Evolutionary conservation across 768 basidiomycete genomes (phyloP), one percentile per base, ranked within the genome.

Genomic region (Boletus pseudo-olivaceus): DNA sequence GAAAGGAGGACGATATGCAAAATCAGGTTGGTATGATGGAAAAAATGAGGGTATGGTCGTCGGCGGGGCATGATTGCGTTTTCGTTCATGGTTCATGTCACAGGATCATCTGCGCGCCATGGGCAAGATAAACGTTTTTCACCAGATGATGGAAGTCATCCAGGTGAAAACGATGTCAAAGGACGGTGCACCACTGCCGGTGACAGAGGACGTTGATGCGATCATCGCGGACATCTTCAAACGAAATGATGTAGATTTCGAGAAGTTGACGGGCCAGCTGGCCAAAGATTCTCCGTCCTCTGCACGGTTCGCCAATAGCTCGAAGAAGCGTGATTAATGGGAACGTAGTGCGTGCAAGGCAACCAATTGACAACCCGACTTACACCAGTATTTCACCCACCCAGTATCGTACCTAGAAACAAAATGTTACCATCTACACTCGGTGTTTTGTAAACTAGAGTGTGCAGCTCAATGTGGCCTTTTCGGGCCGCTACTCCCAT

Each of bases 111-210:
- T 70, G 27, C 46, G 33, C 11, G 68, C 57, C 30, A 72, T 70
- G 69, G 70, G 57, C 33, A 72, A 70, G 45, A 35, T 51, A 1
- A 53, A 70, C 17, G 69, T 72, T 23, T 70, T 70, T 48, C 27
- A 53, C 19, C 70, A 70, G 44, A 62, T 70, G 61, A 70, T 72
- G 61, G 70, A 70, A 38, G 69, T 68, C 33, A 63, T 70, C 4
- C 70, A 67, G 51, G 57, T 62, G 38, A 70, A 72, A 34, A 70
- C 70, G 6, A 20, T 72, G 45, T 45, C 68, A 1, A 58, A 57
- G 37, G 61, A 63, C 4, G 66, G 68, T 27, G 42, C 23, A 40
- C 53, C 62, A 1, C 41, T 68, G 4, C 57, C 64, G 23, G 61
- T 72, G 20, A 61, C 68, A 0, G 68, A 64, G n/a, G 68, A 70